Evolutionary conservation across 2,329 filamentous ascomycete species (phyloP).

Genomic region (Phialophora expanda): DNA sequence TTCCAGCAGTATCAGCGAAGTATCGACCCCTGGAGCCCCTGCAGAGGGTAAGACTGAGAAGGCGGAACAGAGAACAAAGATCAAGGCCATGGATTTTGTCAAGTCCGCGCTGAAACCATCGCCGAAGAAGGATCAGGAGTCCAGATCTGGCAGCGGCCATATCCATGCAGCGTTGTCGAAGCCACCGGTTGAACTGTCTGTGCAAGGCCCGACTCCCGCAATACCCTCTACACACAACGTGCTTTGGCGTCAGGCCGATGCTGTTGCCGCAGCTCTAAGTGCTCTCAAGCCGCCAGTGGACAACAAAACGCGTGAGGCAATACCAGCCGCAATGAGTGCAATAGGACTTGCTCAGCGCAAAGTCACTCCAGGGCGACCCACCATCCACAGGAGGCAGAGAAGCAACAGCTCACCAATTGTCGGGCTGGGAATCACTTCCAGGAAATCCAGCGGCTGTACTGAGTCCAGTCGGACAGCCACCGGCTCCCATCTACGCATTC

Average conservation of each 20-base stretch:
- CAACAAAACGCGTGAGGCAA: not conserved
- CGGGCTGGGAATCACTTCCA: constrained; percentile 9
- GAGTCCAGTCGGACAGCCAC: constrained; percentile 12
- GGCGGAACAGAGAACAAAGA: constrained; percentile 14
- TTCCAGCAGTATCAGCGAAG: constrained; percentile 26
- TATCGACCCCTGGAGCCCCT: not conserved
- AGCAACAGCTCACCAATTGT: constrained; percentile 27
- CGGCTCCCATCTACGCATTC: constrained; percentile 26
- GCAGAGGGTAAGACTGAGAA: not conserved
- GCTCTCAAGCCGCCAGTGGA: not conserved
- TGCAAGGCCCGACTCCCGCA: constrained; percentile 16
- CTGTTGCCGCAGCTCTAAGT: constrained; percentile 1
- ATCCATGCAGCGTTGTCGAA: constrained; percentile 9
- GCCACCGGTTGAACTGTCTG: constrained; percentile 16
- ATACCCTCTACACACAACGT: not conserved
- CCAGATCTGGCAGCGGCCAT: constrained; percentile 8
- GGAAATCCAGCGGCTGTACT: not conserved
- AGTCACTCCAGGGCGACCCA: not conserved
- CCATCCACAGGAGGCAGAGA: constrained; percentile 20
- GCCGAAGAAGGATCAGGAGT: constrained; percentile 13
- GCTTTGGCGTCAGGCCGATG: not conserved
- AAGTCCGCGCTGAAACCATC: constrained; percentile 20
- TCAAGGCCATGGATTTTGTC: constrained; percentile 18
- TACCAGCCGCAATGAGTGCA: constrained; percentile 21
- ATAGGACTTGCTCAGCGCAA: constrained; percentile 15